These are phyloP conservation scores for Oxalis stricta DNA, from an alignment of 441 rosid species.

Conservation along the genomic window DNA sequence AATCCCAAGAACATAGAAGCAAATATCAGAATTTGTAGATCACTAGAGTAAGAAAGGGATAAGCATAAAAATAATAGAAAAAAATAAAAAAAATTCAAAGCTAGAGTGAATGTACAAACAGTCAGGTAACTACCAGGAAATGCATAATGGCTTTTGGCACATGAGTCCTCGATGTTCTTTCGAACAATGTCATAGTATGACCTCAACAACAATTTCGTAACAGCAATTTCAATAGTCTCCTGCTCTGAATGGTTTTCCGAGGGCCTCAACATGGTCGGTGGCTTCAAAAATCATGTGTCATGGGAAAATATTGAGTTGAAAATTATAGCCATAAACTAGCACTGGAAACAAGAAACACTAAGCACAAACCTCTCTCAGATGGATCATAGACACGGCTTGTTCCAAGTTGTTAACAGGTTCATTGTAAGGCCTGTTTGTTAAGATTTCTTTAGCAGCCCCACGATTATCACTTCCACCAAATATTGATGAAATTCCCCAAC, in stretches of 20 bases:
- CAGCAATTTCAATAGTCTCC: conserved; percentile 61
- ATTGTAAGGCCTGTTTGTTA: conserved; percentile 22
- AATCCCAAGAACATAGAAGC: conserved; percentile 8
- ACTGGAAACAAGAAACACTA: conserved; percentile 6
- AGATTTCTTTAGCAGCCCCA: conserved; percentile 39
- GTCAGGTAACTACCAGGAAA: conserved; percentile 52
- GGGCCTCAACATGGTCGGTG: conserved; percentile 71
- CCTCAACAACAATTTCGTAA: conserved; percentile 64
- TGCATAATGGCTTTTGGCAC: conserved; percentile 95
- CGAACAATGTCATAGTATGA: conserved; percentile 90
- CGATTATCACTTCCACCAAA: conserved; percentile 62
- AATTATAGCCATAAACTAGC: neutral
- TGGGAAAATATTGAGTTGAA: conserved; percentile 4
- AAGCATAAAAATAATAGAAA: neutral
- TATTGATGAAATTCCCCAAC: conserved; percentile 82
- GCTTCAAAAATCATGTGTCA: conserved; percentile 27
- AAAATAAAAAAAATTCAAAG: neutral
- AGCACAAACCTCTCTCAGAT: conserved; percentile 58
- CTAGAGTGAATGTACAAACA: neutral
- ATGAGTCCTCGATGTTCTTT: conserved; percentile 75
- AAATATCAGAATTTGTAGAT: neutral
- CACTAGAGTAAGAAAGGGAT: neutral
- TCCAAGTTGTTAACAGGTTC: conserved; percentile 42
- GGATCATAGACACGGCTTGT: conserved; percentile 50
- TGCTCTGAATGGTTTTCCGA: conserved; percentile 66